Evolutionary conservation across 495 filamentous ascomycete genomes (phyloP), one percentile per base, ranked within the genome.

Genomic region (Neurospora intermedia): DNA sequence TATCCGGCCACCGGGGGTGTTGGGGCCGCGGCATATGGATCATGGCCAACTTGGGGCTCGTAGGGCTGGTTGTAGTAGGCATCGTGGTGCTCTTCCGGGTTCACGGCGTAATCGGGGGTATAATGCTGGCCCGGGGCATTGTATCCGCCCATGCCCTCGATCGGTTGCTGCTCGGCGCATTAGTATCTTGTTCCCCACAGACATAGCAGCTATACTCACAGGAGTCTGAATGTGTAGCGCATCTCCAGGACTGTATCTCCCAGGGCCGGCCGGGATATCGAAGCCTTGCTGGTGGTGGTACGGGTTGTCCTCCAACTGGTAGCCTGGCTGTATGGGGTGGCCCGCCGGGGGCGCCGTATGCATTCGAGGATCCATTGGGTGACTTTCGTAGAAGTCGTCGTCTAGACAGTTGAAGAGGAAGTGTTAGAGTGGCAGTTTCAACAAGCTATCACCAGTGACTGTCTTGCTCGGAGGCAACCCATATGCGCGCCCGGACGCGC

Each of bases 41-140:
- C 54, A 66, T 66, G 54, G 54, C 54, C 54, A 66, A 66, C 54
- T 15, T 88, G 86, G 5, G 93, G 91, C 73, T 93, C 85, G 81
- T 97, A 96, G 6, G 92, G 91, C 77, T 89, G 90, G 71, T 89
- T 91, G 78, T 92, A 96, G 82, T 97, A 96, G 59, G 90, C 88
- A 81, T 97, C 93, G 77, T 94, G 93, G 76, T 96, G 93, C 46
- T 89, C 90, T 80, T 94, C 88, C 15, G 94, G 94, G 73, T 93
- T 89, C 43, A 98, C 81, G 7, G 89, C 83, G 80, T 95, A 96
- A 38, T 93, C 91, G 72, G 80, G 85, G 76, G 69, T 84, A 84
- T 77, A 84, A 79, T 81, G 75, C 38, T 90, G 88, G 76, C 90
- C 92, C 70, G 84, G 83, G 71, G 92, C 87, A 76, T 89, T 90